These are phyloP conservation scores for Pholiota microspora DNA, from an alignment of 768 basidiomycete species.

Conservation along the genomic window DNA sequence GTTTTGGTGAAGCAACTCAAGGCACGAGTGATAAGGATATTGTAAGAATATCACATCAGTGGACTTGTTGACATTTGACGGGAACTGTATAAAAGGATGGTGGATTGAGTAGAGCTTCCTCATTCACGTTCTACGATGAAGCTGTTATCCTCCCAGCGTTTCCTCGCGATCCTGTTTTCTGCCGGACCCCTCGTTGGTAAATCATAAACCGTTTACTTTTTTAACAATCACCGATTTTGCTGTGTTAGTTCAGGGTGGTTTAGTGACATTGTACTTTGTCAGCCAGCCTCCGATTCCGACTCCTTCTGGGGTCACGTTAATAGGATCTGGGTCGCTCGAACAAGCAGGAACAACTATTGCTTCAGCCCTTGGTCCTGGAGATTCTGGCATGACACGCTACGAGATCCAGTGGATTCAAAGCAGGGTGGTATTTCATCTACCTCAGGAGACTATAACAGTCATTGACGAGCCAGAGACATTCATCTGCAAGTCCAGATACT, in stretches of 20 bases:
- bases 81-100: no score
- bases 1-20: no score
- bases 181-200: neutral
- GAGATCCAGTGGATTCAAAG: neutral
- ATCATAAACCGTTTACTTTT: neutral
- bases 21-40: no score
- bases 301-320: neutral
- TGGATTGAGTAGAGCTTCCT: no score
- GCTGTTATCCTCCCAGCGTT: no score
- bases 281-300: neutral
- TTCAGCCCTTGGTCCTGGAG: constrained; percentile 2
- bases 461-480: neutral
- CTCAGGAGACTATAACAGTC: neutral
- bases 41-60: no score
- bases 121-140: no score
- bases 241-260: neutral
- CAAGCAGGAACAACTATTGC: neutral
- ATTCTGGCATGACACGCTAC: constrained; percentile 1
- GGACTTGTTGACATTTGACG: no score
- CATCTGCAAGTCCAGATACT: neutral
- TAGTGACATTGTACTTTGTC: neutral
- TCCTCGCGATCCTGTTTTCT: neutral
- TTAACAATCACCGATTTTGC: neutral
- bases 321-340: neutral
- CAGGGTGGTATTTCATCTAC: neutral